Evolutionary conservation across 805 yeast species (phyloP).

Genomic region (Candida michaelii): DNA sequence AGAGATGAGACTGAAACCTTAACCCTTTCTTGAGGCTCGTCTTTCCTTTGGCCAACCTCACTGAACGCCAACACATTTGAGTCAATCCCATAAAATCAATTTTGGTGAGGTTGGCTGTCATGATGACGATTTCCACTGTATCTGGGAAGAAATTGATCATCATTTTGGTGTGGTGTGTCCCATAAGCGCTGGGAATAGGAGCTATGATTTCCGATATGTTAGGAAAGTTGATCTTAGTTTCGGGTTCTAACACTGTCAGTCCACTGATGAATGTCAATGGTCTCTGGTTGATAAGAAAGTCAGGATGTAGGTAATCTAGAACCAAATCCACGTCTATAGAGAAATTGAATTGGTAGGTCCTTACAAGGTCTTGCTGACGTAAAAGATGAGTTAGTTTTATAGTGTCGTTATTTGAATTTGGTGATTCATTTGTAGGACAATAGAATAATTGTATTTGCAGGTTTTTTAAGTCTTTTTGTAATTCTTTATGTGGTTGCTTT

Average conservation of each 20-base stretch:
- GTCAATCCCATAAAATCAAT: slow-evolving; percentile 58
- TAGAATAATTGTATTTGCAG: slow-evolving; percentile 27
- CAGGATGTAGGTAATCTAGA: slow-evolving; percentile 30
- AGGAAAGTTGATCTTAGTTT: slow-evolving; percentile 19
- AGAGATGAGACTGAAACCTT: slow-evolving; percentile 47
- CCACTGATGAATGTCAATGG: slow-evolving; percentile 34
- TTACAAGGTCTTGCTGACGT: slow-evolving; percentile 31
- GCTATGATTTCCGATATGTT: slow-evolving; percentile 31
- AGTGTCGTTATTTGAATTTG: slow-evolving; percentile 20
- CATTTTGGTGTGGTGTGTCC: slow-evolving; percentile 67
- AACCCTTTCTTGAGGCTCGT: slow-evolving; percentile 14
- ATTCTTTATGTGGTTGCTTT: not conserved
- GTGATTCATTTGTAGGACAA: slow-evolving; percentile 22
- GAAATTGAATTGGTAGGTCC: slow-evolving; percentile 50
- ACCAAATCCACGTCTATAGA: slow-evolving; percentile 44
- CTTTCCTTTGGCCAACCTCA: slow-evolving; percentile 25
- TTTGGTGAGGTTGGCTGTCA: slow-evolving; percentile 58
- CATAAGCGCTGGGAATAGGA: slow-evolving; percentile 32
- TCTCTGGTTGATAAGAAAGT: slow-evolving; percentile 17
- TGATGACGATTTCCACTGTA: slow-evolving; percentile 50
- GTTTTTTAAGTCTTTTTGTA: too few relatives aligned
- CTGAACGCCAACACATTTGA: slow-evolving; percentile 68
- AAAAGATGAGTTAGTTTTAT: slow-evolving; percentile 27
- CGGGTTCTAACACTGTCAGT: slow-evolving; percentile 15
- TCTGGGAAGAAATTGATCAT: slow-evolving; percentile 57